These are phyloP conservation scores for Erodium texanum DNA, from an alignment of 441 rosid species.

Conservation along the genomic window DNA sequence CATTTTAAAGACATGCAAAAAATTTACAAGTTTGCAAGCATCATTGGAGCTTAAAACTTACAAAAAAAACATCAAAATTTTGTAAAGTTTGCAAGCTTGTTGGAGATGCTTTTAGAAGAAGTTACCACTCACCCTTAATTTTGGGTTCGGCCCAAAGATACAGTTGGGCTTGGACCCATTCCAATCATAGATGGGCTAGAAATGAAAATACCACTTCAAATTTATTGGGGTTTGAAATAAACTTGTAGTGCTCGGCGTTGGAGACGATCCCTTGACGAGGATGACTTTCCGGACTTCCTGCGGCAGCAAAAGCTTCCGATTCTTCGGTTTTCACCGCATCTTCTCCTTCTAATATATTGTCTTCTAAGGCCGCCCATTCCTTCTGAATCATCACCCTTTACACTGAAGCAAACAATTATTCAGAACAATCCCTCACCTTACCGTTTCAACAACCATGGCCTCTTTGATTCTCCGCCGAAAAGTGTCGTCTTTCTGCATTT, in stretches of 20 bases:
- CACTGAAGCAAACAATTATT: background rate
- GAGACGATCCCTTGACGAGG: slow-evolving; percentile 1
- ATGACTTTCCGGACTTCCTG: slow-evolving; percentile 1
- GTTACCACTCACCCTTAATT: too few relatives aligned
- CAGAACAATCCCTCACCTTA: background rate
- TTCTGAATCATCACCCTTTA: background rate
- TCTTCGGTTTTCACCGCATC: slow-evolving; percentile 19
- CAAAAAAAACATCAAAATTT: too few relatives aligned
- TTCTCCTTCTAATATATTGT: slow-evolving; percentile 21
- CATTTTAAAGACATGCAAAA: too few relatives aligned
- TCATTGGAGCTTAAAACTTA: too few relatives aligned
- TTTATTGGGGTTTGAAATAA: background rate
- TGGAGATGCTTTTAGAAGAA: too few relatives aligned
- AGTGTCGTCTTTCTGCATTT: slow-evolving; percentile 40
- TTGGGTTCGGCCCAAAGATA: background rate
- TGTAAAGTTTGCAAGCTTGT: too few relatives aligned
- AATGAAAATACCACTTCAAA: too few relatives aligned
- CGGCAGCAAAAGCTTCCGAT: slow-evolving; percentile 18
- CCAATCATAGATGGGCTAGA: background rate
- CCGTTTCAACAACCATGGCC: slow-evolving; percentile 31
- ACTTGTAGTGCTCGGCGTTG: background rate
- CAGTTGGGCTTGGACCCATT: background rate
- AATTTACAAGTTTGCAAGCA: too few relatives aligned
- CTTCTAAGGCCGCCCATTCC: background rate
- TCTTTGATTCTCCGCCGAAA: slow-evolving; percentile 43